Evolutionary conservation across 495 filamentous ascomycete genomes (phyloP).

Genomic region (Pseudoneurospora amorphoporcata): DNA sequence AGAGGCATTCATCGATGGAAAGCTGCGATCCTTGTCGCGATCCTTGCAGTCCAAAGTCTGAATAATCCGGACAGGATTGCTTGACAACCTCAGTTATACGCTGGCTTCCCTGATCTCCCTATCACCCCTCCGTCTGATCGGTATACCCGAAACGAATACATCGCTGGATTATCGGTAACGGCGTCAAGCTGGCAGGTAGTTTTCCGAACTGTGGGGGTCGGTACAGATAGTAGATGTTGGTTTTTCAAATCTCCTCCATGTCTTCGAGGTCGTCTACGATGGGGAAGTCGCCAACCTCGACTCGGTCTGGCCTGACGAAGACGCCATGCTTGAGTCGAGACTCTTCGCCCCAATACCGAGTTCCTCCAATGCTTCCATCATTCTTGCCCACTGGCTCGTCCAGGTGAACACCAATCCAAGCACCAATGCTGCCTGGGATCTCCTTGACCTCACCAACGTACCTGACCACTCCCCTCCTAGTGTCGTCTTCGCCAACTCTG

Average conservation of each 20-base stretch:
- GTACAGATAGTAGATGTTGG: conserved; percentile 6
- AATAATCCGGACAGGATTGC: not conserved
- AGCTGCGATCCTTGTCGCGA: not conserved
- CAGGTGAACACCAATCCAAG: conserved; percentile 78
- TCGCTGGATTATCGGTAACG: not conserved
- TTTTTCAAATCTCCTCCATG: conserved; percentile 70
- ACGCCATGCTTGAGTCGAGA: conserved; percentile 60
- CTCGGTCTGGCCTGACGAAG: conserved; percentile 81
- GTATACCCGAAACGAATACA: not conserved
- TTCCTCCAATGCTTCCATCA: conserved; percentile 71
- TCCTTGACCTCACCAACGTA: conserved; percentile 75
- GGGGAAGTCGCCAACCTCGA: conserved; percentile 83
- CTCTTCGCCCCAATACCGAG: conserved; percentile 62
- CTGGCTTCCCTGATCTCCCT: not conserved
- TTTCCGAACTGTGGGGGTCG: not conserved
- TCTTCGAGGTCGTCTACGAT: conserved; percentile 65
- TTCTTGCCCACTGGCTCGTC: conserved; percentile 89
- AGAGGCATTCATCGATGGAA: not conserved
- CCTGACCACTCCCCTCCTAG: conserved; percentile 69
- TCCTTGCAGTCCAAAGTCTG: not conserved
- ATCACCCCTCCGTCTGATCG: not conserved
- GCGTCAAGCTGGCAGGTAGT: not conserved
- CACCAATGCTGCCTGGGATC: conserved; percentile 59
- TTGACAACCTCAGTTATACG: not conserved
- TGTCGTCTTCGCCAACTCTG: conserved; percentile 51